Evolutionary conservation across 2,329 filamentous ascomycete genomes (phyloP).

Genomic region (Talaromyces piceae): DNA sequence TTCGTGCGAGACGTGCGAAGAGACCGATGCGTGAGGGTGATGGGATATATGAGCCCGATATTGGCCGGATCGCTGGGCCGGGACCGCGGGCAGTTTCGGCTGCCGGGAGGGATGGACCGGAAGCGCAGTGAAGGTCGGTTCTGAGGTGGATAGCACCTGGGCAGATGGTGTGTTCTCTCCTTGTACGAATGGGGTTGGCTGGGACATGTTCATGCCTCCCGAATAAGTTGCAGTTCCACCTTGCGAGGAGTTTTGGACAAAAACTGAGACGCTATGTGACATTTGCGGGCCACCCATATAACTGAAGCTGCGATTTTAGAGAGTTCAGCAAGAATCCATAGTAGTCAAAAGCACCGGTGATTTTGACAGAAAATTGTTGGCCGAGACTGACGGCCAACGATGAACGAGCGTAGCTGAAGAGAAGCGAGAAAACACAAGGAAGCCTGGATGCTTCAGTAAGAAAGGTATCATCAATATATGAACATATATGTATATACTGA

Average conservation of each 20-base stretch:
- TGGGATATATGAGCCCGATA: conserved; percentile 13
- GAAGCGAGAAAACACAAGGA: neutral
- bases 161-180: conserved; percentile 12
- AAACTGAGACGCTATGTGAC: neutral
- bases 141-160: conserved; percentile 7
- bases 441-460: neutral
- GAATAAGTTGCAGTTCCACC: conserved; percentile 13
- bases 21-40: conserved; percentile 17
- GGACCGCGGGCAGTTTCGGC: conserved; percentile 4
- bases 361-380: neutral
- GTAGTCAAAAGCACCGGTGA: neutral
- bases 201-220: conserved; percentile 25
- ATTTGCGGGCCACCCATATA: conserved; percentile 7
- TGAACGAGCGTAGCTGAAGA: neutral
- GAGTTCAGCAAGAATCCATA: neutral
- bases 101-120: conserved; percentile 6
- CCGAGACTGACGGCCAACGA: neutral
- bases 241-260: neutral
- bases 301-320: conserved; percentile 1
- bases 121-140: conserved; percentile 11
- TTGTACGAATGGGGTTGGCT: conserved; percentile 15
- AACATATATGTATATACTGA: too few relatives aligned
- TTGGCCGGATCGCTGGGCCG: conserved; percentile 4
- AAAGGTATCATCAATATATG: too few relatives aligned
- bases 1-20: conserved; percentile 17